Conservation (phyloP, 2,329 filamentous ascomycete species). For the Fusarium sp. region DNA sequence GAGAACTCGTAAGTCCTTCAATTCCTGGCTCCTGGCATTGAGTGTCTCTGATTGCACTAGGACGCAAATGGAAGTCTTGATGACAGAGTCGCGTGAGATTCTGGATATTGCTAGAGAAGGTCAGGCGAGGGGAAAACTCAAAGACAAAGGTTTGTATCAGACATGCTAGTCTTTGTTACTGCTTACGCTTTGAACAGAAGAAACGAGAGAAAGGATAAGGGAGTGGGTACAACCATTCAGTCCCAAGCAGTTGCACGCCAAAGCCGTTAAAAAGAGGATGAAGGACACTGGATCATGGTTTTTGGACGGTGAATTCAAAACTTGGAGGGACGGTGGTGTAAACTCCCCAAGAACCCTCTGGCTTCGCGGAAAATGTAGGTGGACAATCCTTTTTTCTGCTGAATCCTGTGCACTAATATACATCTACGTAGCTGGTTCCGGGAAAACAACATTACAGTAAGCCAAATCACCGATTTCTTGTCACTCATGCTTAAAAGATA, state of each 20-base stretch:
- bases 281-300: background rate
- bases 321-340: rapidly evolving
- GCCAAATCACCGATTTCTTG: rapidly evolving
- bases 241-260: rapidly evolving
- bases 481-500: background rate
- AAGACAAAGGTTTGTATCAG: background rate
- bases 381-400: rapidly evolving
- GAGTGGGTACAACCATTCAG: background rate
- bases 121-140: background rate
- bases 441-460: background rate
- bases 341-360: background rate
- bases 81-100: background rate
- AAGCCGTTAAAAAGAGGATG: background rate
- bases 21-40: rapidly evolving
- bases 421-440: rapidly evolving
- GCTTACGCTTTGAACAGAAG: background rate
- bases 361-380: background rate
- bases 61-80: background rate
- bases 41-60: background rate
- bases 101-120: background rate
- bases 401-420: rapidly evolving
- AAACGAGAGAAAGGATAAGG: rapidly evolving
- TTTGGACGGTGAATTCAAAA: background rate
- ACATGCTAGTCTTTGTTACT: rapidly evolving
- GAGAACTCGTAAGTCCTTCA: background rate